Base-by-base conservation (phyloP, 192 early-diverging fungal species). In the Gonapodya sp. region DNA sequence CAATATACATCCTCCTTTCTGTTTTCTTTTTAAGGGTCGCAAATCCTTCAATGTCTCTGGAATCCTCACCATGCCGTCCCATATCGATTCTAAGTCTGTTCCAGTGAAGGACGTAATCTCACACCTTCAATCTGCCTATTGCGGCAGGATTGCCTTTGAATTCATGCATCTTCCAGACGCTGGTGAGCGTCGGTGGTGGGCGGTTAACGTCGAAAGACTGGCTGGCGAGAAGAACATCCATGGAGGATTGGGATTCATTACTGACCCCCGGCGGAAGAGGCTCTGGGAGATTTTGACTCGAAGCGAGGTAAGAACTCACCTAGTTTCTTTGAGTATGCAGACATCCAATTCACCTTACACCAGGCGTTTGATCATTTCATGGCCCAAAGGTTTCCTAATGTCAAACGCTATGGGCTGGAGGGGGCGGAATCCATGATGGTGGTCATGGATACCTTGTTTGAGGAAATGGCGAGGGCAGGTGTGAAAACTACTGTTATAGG, bases 341-440 rank as follows among this genome's bases (percentile, higher is more conserved):
- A 36, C 35, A 64, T 80, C 18, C 34, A 81, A 8, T 84, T 31
- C 64, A 18, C 35, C 18, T 35, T 73, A 78, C 64, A 78, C 64
- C 32, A 95, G 91, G 87, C 90, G 32, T 98, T 98, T 89, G 97
- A 98, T 86, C 96, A 96, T 82, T 98, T 97, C 85, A 96, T 98
- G 95, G 94, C 94, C 77, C 97, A 97, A 82, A 95, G 94, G 85
- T 98, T 98, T 86, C 94, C 95, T 24, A 92, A 96, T 81, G 92
- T 98, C 78, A 97, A 97, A 87, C 92, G 97, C 18, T 98, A 98
- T 83, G 97, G 97, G 14, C 83, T 98, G 30, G 97, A 98, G 85
- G 97, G 97, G 33, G 95, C 95, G 35, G 97, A 98, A 85, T 94
- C 93, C 81, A 97, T 97, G 90, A 97, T 97, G 91, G 91, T 93